Percentiles rank a stretch among this genome's conserved stretches.
Conservation (phyloP, 345 rosid species). For the Litchi chinensis region DNA sequence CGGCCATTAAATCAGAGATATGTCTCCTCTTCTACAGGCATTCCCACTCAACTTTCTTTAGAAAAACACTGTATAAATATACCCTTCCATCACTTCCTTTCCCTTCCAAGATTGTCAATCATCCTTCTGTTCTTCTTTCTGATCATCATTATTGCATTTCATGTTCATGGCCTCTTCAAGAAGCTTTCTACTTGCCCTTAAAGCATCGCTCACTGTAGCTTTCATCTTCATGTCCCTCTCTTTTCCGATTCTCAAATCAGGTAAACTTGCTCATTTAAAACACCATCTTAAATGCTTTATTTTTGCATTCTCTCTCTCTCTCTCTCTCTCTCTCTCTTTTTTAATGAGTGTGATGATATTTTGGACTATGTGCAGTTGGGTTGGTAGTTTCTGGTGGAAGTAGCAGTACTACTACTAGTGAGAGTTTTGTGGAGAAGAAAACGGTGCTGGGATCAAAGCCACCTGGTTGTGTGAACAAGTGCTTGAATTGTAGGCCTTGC, state of each 20-base stretch:
- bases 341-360: background rate
- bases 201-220: conserved; percentile 29
- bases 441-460: conserved; percentile 76
- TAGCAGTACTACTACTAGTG: background rate
- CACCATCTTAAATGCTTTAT: background rate
- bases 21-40: conserved; percentile 48
- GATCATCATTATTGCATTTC: background rate
- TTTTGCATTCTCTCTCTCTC: too few relatives aligned
- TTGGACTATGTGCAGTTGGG: conserved; percentile 13
- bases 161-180: conserved; percentile 24
- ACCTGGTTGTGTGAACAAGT: conserved; percentile 64
- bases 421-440: conserved; percentile 29
- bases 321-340: background rate
- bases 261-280: conserved; percentile 19
- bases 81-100: background rate
- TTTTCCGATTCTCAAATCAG: conserved; percentile 30
- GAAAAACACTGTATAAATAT: background rate
- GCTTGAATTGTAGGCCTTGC: conserved; percentile 72
- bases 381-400: conserved; percentile 1
- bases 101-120: background rate
- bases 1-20: conserved; percentile 28
- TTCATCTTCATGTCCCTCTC: conserved; percentile 22
- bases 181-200: conserved; percentile 19
- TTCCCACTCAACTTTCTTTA: background rate
- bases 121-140: too few relatives aligned